Base-by-base conservation (phyloP, 768 basidiomycete genomes). In the Clitopilus passeckerianus region DNA sequence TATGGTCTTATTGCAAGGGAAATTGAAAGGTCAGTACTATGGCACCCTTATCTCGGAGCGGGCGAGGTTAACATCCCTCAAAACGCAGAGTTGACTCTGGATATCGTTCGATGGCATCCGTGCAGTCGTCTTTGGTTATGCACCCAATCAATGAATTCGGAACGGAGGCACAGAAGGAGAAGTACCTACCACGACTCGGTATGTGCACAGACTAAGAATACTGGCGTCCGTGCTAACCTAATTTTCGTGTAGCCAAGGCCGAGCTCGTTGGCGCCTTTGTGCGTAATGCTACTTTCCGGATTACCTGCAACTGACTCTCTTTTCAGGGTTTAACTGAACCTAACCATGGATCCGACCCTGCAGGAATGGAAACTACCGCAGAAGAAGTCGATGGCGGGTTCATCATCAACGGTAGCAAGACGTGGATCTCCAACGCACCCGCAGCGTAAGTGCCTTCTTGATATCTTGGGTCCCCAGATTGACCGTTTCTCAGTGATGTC, bases 121-220 rank as follows among this genome's bases (percentile, higher is more conserved):
- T 98, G 2, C 96, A 98, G 71, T 93, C 91, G 0, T 95, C 93
- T 18, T 84, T 99, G 24, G 93, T 96, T 12, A 99, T 99, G 95
- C 93, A 96, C 68, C 95, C 89, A 8, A 91, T 93, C 64, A 75
- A 90, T 68, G 87, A 90, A 66, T 98, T 95, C 70, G 96, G 96
- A 1, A 84, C 88, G 0, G 87, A 94, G 33, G 86, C 83, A 33
- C 94, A 98, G 74, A 95, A 95, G 75, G 89, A 93, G 66, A 90
- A 88, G 65, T 99, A 89, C 68, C 81, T 99, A 4, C 95, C 95
- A 53, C 77, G 83, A 18, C 79, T 98, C 44, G 94, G 91, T 85
- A 65, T 62, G 76, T 65, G 1, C 16, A 27, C 35, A 18, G 20
- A 15, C 12, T 14, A 14, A 16, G 15, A 5, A 5, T 60, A 18